Evolutionary conservation across 495 filamentous ascomycete species (phyloP), one percentile per base, ranked within the genome.

Genomic region (Evansstolkia leycettana): DNA sequence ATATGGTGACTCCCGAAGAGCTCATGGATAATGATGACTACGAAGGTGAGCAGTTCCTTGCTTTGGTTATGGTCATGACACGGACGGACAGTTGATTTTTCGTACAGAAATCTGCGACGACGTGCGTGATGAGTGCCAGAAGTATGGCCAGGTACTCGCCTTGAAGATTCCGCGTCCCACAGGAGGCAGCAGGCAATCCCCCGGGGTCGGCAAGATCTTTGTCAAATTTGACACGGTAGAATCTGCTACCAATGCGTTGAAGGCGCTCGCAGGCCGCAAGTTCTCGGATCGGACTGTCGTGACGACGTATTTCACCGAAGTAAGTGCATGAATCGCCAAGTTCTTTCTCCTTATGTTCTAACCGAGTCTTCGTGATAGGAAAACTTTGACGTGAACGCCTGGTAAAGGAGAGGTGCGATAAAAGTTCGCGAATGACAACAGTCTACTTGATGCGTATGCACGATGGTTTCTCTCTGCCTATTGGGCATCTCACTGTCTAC

Each of bases 1-100:
- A 99, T 60, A 96, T 96, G 90, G 88, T 96, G 16, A 99, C 90
- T 0, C 69, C 84, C 0, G 92, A 96, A 38, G 90, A 99, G 59
- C 68, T 99, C 12, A 80, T 95, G 62, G 85, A 96, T 51, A 75
- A 73, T 36, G 86, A 94, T 17, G 88, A 94, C 40, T 95, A 94
- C 52, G 83, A 95, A 55, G 87, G 87, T 84, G 68, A 51, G 63
- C 51, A 7, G 28, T 23, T 9, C 17, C 19, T 25, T 20, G 17
- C 1, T 9, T 20, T 9, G 3, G 12, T 11, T 10, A 8, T 31
- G 6, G 6, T 6, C 28, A 25, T 11, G 8, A 1, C 31, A 33
- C 8, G 20, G 10, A 30, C 17, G 28, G 13, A n/a, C n/a, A n/a
- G n/a, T 6, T 17, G 13, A 19, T 34, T 19, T 23, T 36, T 32